Base-by-base conservation (phyloP, 2,329 filamentous ascomycete genomes). In the Chrysoporthe deuterocubensis region DNA sequence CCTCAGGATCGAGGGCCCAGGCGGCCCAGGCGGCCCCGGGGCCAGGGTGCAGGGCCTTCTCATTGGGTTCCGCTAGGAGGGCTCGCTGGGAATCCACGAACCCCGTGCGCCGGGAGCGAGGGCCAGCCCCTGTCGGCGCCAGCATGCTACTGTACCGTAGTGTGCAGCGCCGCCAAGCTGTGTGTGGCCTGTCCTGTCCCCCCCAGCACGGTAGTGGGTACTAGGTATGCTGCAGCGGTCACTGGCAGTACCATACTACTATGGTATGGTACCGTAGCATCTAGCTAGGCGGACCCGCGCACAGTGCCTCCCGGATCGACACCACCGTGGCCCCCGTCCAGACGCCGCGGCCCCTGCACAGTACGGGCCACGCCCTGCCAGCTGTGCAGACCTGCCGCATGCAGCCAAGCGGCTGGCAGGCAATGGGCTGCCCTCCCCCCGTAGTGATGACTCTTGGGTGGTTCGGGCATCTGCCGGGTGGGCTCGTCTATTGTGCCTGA, bases 11-110 rank as follows among this genome's bases (percentile, higher is more conserved):
- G 50, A 52, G 14, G 50, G 57, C 37, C 40, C 37, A 21, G 57
- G 57, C 43, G 57, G 37, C 37, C 40, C 37, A 21, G 57, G 57
- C 44, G 57, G 37, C 37, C 37, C 37, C 1, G 37, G 37, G 26
- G 26, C 26, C 37, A 9, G 40, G 37, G 11, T 34, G 18, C n/a
- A 59, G 18, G 57, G 42, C n/a, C 42, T 26, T 26, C 57, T 59
- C 57, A 59, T 59, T 59, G 57, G 57, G 57, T 59, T 59, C 57
- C 57, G 57, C 57, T 59, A 59, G 57, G 43, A 40, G 57, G 57
- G 57, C 14, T 59, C 37, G 42, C 57, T 43, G 42, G 57, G n/a
- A n/a, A 52, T 32, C 5, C 21, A 26, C 21, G 50, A 52, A 21
- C 50, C 26, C 50, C 26, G 50, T 52, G 50, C 50, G 32, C 50